phyloP scores from a whole-genome alignment of 2,329 filamentous ascomycete species.

The Aureobasidium melanogenum region DNA sequence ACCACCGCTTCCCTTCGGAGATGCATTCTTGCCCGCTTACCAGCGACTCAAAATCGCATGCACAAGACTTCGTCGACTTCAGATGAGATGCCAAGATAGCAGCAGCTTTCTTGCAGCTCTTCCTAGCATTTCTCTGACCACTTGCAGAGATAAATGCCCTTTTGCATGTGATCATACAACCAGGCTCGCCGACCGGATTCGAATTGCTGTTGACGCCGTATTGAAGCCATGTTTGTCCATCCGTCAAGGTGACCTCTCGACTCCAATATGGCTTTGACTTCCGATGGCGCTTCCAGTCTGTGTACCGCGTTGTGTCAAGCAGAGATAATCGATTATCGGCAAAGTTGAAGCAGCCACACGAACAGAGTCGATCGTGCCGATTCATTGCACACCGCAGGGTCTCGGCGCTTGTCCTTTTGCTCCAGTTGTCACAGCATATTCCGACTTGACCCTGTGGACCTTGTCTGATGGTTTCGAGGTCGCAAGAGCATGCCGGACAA shows the following conservation, averaged over 20 bases:
- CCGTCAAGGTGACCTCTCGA: background rate
- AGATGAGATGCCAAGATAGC: background rate
- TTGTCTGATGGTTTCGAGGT: background rate
- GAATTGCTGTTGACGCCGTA: background rate
- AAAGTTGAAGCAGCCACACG: background rate
- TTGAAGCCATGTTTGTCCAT: background rate
- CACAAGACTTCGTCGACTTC: background rate
- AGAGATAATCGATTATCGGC: background rate
- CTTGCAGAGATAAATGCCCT: background rate
- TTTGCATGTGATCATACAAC: background rate
- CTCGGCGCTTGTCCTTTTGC: background rate
- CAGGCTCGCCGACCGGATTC: background rate
- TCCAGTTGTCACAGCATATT: background rate
- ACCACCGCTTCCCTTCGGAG: background rate
- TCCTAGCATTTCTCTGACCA: background rate
- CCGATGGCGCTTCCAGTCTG: background rate
- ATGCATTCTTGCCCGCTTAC: background rate
- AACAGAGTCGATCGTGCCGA: background rate
- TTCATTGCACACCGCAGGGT: background rate
- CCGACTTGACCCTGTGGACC: background rate
- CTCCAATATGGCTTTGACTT: background rate
- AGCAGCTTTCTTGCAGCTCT: background rate
- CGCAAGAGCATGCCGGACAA: background rate
- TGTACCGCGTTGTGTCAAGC: background rate
- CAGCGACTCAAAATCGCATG: background rate